Conservation (phyloP, 371 early-diverging fungal genomes). For the Lichtheimia corymbifera region DNA sequence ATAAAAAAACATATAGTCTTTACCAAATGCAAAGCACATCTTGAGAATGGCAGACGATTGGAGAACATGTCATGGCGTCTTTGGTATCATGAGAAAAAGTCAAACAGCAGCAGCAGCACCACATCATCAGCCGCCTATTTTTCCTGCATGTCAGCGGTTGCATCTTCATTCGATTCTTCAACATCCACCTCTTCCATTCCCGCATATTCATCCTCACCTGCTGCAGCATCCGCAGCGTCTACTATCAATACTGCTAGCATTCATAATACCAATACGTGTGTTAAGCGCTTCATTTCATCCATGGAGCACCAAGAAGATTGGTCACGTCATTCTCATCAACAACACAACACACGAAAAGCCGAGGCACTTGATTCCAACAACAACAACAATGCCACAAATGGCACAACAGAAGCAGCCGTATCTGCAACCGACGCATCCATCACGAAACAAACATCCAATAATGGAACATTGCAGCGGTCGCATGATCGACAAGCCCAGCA, state of each 20-base stretch:
- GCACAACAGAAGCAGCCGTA: too few relatives aligned
- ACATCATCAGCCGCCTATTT: background rate
- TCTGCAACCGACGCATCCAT: too few relatives aligned
- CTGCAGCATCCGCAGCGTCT: conserved; percentile 10
- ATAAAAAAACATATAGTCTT: conserved; percentile 16
- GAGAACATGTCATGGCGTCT: conserved; percentile 50
- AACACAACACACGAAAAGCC: background rate
- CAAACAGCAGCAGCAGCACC: conserved; percentile 5
- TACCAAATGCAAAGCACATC: conserved; percentile 47
- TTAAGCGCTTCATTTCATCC: conserved; percentile 36
- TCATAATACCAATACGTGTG: conserved; percentile 35
- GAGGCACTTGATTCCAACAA: too few relatives aligned
- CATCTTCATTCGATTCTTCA: conserved; percentile 8
- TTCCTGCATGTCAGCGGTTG: conserved; percentile 1
- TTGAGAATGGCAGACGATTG: conserved; percentile 47
- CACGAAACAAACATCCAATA: too few relatives aligned
- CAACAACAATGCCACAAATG: too few relatives aligned
- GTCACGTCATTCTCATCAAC: background rate
- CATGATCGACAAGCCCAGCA: too few relatives aligned
- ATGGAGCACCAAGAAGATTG: conserved; percentile 8
- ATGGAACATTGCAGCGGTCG: too few relatives aligned
- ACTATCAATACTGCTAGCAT: conserved; percentile 4
- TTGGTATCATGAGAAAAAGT: conserved; percentile 20
- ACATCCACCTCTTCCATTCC: background rate
- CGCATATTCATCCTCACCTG: background rate